Conservation (phyloP, 1,284 basidiomycete species). For the Mycena citricolor region DNA sequence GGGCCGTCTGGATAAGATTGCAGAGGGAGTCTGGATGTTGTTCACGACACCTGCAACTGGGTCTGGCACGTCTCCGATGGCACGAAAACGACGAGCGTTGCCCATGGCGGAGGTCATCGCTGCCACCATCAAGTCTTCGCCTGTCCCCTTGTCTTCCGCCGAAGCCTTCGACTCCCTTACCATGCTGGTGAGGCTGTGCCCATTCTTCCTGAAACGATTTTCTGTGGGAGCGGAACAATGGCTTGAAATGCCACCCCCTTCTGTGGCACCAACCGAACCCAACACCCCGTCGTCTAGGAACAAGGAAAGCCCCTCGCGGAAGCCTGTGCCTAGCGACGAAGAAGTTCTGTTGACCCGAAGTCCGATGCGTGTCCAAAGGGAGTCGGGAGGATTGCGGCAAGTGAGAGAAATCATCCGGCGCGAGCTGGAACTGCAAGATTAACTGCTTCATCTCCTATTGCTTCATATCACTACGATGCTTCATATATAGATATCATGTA, state of each 20-base stretch:
- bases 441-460: slow-evolving; percentile 27
- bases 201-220: slow-evolving; percentile 70
- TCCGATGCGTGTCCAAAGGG: slow-evolving; percentile 64
- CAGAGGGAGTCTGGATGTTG: slow-evolving; percentile 86
- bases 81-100: slow-evolving; percentile 66
- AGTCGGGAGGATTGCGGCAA: slow-evolving; percentile 69
- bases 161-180: slow-evolving; percentile 73
- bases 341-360: slow-evolving; percentile 63
- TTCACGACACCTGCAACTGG: slow-evolving; percentile 56
- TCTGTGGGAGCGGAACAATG: slow-evolving; percentile 69
- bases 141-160: slow-evolving; percentile 70
- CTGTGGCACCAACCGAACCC: slow-evolving; percentile 24
- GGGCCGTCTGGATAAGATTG: slow-evolving; percentile 72
- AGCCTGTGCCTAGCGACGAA: slow-evolving; percentile 42
- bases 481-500: slow-evolving; percentile 10
- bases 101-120: slow-evolving; percentile 62
- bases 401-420: slow-evolving; percentile 76
- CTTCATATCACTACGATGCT: slow-evolving; percentile 11
- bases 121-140: slow-evolving; percentile 73
- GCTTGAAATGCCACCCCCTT: slow-evolving; percentile 74
- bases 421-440: slow-evolving; percentile 71
- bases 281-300: slow-evolving; percentile 26
- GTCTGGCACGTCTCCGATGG: slow-evolving; percentile 47
- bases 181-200: slow-evolving; percentile 66
- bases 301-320: slow-evolving; percentile 38